A percentile compares a stretch with the other conserved stretches of the same genome.
Evolutionary conservation across 805 yeast species (phyloP).

Genomic region (Sungouiozyma ichnusensis): DNA sequence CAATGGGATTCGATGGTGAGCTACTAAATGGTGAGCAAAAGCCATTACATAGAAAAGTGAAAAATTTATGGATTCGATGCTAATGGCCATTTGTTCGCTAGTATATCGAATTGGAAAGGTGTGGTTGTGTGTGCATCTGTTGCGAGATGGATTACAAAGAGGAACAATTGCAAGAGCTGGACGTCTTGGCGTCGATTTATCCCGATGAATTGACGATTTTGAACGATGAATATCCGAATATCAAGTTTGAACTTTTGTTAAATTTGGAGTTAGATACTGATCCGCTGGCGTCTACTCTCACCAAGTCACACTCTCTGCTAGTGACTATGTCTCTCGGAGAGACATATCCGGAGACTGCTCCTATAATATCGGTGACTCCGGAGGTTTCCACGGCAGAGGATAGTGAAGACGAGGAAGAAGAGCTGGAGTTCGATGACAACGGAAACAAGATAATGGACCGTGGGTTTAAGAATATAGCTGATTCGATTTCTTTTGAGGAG

Average conservation of each 20-base stretch:
- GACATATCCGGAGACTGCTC: conserved; percentile 72
- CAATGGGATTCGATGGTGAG: too few relatives aligned
- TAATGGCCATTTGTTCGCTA: background rate
- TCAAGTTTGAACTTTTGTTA: conserved; percentile 34
- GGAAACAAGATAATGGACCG: conserved; percentile 35
- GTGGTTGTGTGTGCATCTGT: background rate
- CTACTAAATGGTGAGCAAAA: too few relatives aligned
- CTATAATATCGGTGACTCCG: conserved; percentile 39
- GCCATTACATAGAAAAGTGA: too few relatives aligned
- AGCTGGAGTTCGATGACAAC: conserved; percentile 34
- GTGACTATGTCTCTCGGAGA: conserved; percentile 65
- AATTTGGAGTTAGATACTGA: conserved; percentile 45
- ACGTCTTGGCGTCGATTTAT: conserved; percentile 80
- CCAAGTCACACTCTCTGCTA: conserved; percentile 43
- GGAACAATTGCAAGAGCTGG: conserved; percentile 84
- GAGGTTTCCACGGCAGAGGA: conserved; percentile 28
- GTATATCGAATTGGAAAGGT: background rate
- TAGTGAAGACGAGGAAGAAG: conserved; percentile 31
- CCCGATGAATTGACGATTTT: conserved; percentile 66
- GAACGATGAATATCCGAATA: conserved; percentile 39
- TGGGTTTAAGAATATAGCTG: conserved; percentile 44
- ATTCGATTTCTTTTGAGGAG: conserved; percentile 43
- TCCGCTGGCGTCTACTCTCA: conserved; percentile 28
- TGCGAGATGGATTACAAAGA: conserved; percentile 58
- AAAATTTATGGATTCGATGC: background rate